phyloP scores from a whole-genome alignment of 2,329 filamentous ascomycete genomes.

The Aspergillus ruber region DNA sequence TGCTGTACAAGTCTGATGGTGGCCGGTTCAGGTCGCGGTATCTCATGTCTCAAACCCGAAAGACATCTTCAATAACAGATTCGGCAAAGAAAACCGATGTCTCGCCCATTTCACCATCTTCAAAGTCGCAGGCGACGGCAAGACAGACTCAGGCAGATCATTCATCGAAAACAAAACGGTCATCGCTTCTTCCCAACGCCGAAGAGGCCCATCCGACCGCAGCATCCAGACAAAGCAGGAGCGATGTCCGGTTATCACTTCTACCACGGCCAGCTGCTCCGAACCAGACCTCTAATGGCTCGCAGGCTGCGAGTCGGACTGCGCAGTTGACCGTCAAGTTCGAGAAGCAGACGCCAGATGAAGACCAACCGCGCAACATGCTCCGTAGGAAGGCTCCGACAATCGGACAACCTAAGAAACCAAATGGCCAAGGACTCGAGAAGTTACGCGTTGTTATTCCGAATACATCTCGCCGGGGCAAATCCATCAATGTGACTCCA shows the following conservation, averaged over 20 bases:
- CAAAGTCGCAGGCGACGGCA: conserved; percentile 21
- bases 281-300: conserved; percentile 3
- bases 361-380: conserved; percentile 31
- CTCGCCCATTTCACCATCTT: conserved; percentile 12
- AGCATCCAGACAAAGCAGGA: conserved; percentile 14
- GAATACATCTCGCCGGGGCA: conserved; percentile 10
- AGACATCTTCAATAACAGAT: conserved; percentile 18
- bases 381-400: conserved; percentile 38
- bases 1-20: conserved; percentile 28
- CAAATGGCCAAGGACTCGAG: conserved; percentile 8
- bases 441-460: conserved; percentile 29
- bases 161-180: conserved; percentile 17
- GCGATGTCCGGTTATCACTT: conserved; percentile 21
- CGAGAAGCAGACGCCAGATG: conserved; percentile 12
- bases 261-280: conserved; percentile 23
- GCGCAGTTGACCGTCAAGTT: conserved; percentile 9
- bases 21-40: conserved; percentile 24
- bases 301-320: conserved; percentile 3
- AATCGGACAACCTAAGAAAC: conserved; percentile 28
- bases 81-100: conserved; percentile 11
- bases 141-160: conserved; percentile 15
- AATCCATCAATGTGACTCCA: conserved; percentile 9
- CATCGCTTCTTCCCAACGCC: conserved; percentile 23
- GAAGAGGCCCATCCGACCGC: conserved; percentile 16
- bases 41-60: conserved; percentile 16